Percentiles rank a stretch among this genome's conserved stretches.
These are phyloP conservation scores for Amanita fuliginea DNA, from an alignment of 768 basidiomycete species.

Conservation along the genomic window DNA sequence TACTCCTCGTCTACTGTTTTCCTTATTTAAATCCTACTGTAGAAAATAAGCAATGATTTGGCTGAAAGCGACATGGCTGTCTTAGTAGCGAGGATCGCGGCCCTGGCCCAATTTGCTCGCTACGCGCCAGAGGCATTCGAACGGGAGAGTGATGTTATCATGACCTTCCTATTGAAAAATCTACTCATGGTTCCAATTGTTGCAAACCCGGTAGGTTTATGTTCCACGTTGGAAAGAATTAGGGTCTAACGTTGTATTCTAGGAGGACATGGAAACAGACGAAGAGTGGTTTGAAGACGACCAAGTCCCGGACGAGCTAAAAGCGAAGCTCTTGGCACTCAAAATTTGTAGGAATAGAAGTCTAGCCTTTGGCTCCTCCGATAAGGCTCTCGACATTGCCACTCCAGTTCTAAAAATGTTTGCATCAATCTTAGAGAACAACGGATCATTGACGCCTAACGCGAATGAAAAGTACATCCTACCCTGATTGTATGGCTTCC, in stretches of 20 bases:
- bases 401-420: slow-evolving; percentile 73
- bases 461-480: slow-evolving; percentile 34
- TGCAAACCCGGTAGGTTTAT: slow-evolving; percentile 30
- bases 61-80: slow-evolving; percentile 5
- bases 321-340: slow-evolving; percentile 63
- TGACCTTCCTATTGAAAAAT: slow-evolving; percentile 58
- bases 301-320: slow-evolving; percentile 43
- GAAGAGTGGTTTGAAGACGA: slow-evolving; percentile 74
- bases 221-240: background rate
- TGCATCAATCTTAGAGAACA: slow-evolving; percentile 53
- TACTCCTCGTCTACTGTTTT: background rate
- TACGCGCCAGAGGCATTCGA: slow-evolving; percentile 69
- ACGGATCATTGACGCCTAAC: slow-evolving; percentile 46
- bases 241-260: slow-evolving; percentile 2
- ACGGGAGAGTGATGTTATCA: slow-evolving; percentile 62
- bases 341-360: slow-evolving; percentile 79
- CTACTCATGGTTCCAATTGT: slow-evolving; percentile 50
- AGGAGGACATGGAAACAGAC: slow-evolving; percentile 51
- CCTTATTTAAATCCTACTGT: slow-evolving; percentile 10
- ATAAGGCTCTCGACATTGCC: slow-evolving; percentile 54
- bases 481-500: background rate
- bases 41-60: slow-evolving; percentile 21
- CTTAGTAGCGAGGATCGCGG: slow-evolving; percentile 58
- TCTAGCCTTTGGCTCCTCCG: slow-evolving; percentile 50
- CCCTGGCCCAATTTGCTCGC: slow-evolving; percentile 64